Conservation (phyloP, 2,329 filamentous ascomycete species). For the Penicillium sp. region DNA sequence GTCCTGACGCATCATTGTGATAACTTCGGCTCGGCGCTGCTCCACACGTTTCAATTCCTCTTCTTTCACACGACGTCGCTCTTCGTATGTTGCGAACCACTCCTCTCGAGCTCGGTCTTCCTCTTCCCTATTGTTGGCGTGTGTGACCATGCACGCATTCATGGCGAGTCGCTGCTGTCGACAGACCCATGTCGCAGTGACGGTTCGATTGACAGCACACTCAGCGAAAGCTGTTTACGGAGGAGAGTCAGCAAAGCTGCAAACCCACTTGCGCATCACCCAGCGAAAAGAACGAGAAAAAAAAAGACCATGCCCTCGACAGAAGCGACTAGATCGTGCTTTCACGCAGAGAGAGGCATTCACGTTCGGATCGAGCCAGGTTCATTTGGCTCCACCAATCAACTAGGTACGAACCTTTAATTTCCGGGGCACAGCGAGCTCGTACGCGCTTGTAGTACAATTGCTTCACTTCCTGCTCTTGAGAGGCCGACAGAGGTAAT, state of each 20-base stretch:
- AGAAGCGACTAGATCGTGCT: too few species aligned
- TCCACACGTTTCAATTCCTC: conserved; percentile 47
- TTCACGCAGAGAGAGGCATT: too few species aligned
- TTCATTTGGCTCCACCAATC: too few species aligned
- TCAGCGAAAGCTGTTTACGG: conserved; percentile 69
- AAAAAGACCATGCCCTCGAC: too few species aligned
- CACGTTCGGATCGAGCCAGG: too few species aligned
- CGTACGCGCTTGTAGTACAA: conserved; percentile 76
- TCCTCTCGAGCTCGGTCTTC: conserved; percentile 85
- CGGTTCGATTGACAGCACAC: conserved; percentile 78
- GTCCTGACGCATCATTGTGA: conserved; percentile 38
- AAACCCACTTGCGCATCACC: too few species aligned
- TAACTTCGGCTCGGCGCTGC: conserved; percentile 37
- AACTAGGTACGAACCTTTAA: conserved; percentile 55
- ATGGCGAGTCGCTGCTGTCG: conserved; percentile 71
- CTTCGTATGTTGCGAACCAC: conserved; percentile 76
- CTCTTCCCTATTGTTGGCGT: conserved; percentile 78
- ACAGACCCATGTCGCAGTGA: conserved; percentile 84
- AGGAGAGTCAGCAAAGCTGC: not conserved
- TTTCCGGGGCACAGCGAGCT: conserved; percentile 66
- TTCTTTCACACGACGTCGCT: conserved; percentile 63
- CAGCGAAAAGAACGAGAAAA: too few species aligned
- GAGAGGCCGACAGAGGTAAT: conserved; percentile 71
- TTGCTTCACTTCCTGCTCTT: conserved; percentile 76
- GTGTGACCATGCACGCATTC: conserved; percentile 87